These are phyloP conservation scores for Picea abies DNA, from an alignment of 83 land plant species.

Conservation along the genomic window DNA sequence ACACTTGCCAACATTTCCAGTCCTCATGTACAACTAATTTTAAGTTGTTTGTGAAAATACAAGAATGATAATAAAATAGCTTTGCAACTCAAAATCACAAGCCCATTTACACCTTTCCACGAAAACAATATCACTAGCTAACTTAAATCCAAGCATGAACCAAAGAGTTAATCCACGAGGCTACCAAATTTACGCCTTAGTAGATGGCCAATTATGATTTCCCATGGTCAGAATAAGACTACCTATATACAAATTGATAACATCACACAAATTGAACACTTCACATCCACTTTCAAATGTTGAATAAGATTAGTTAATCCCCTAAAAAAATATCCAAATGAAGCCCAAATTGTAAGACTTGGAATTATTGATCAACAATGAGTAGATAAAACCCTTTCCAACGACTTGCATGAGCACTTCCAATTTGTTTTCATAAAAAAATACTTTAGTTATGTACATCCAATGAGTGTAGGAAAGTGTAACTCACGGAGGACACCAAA, in stretches of 20 bases:
- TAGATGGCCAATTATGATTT: neutral
- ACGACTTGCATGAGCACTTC: neutral
- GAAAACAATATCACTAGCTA: no score
- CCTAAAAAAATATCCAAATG: neutral
- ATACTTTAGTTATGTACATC: neutral
- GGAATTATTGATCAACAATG: neutral
- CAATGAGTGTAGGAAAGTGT: conserved; percentile 1
- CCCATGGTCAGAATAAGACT: neutral
- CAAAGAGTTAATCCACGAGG: neutral
- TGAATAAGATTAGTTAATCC: neutral
- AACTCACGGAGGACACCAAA: neutral
- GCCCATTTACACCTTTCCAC: no score
- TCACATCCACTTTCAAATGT: neutral
- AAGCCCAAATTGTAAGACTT: neutral
- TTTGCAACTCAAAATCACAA: no score
- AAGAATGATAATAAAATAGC: no score
- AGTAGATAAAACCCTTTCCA: neutral
- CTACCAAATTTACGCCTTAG: neutral
- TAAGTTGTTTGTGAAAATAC: no score
- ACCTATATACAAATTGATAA: neutral
- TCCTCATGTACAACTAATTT: no score
- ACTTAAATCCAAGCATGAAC: no score
- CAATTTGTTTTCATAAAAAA: neutral
- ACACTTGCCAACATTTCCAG: no score
- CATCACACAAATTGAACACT: neutral